Evolutionary conservation across 805 yeast species (phyloP).

Genomic region (Yarrowia sp.): DNA sequence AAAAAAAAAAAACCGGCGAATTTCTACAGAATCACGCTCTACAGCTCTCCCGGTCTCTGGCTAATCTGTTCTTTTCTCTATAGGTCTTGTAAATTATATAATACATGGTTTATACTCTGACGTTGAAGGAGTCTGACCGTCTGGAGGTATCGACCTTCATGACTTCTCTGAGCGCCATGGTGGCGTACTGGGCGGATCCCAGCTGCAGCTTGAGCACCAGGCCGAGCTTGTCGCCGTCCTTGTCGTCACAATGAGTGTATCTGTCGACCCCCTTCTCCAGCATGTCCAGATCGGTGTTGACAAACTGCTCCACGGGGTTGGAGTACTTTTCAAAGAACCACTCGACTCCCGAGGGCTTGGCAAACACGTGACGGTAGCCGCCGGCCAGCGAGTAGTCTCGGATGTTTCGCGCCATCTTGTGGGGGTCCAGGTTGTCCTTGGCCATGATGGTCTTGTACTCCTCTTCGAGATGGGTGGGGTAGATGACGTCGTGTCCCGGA

Average conservation of each 20-base stretch:
- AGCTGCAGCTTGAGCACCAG: constrained; percentile 77
- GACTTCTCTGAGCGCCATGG: constrained; percentile 94
- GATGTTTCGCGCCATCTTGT: constrained; percentile 80
- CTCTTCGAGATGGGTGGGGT: constrained; percentile 65
- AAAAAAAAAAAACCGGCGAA: too few relatives aligned
- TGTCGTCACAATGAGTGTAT: constrained; percentile 47
- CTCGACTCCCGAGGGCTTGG: constrained; percentile 68
- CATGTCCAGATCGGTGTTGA: constrained; percentile 78
- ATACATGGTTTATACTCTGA: constrained; percentile 24
- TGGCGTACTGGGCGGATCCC: constrained; percentile 91
- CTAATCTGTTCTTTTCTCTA: too few relatives aligned
- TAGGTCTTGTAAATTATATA: not conserved
- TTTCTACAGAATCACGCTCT: too few relatives aligned
- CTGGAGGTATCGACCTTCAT: constrained; percentile 59
- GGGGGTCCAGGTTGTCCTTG: constrained; percentile 82
- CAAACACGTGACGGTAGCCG: constrained; percentile 76
- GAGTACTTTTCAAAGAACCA: constrained; percentile 68
- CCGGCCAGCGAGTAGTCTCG: constrained; percentile 93
- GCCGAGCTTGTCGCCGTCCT: constrained; percentile 62
- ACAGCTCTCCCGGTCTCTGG: too few relatives aligned
- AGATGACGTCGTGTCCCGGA: constrained; percentile 91
- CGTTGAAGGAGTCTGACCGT: constrained; percentile 45
- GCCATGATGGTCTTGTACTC: constrained; percentile 69
- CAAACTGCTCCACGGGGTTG: constrained; percentile 70
- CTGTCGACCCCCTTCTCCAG: constrained; percentile 48